Evolutionary conservation across 768 basidiomycete species (phyloP).

Genomic region (Megacollybia marginata): DNA sequence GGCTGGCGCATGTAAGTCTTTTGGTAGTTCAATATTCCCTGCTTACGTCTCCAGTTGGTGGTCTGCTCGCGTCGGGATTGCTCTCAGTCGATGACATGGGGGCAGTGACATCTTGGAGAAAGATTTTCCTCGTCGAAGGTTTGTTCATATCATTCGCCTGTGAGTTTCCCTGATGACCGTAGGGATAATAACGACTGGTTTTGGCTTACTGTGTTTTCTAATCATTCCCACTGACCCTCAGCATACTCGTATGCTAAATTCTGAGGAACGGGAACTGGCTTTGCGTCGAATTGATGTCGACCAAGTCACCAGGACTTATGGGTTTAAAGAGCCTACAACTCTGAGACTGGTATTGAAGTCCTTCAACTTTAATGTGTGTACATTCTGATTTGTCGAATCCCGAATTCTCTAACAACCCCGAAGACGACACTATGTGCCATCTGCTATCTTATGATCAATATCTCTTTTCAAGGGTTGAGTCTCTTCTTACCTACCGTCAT

Average conservation of each 20-base stretch:
- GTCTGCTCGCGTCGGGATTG: constrained; percentile 29
- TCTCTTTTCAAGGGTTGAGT: constrained; percentile 35
- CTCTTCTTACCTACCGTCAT: constrained; percentile 43
- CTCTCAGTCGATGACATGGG: constrained; percentile 24
- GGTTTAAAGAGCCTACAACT: constrained; percentile 22
- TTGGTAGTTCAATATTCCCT: neutral
- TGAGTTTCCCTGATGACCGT: neutral
- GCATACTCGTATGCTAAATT: constrained; percentile 23
- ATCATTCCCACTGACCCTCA: constrained; percentile 29
- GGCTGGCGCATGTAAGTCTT: constrained; percentile 27
- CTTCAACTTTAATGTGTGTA: constrained; percentile 25
- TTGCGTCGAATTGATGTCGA: constrained; percentile 28
- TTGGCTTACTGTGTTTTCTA: constrained; percentile 27
- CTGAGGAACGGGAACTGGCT: constrained; percentile 27
- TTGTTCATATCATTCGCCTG: neutral
- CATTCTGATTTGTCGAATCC: constrained; percentile 1
- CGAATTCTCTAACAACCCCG: neutral
- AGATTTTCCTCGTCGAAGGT: constrained; percentile 34
- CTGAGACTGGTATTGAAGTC: constrained; percentile 19
- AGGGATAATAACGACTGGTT: constrained; percentile 30
- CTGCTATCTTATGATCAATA: constrained; percentile 25
- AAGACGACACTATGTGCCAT: constrained; percentile 15
- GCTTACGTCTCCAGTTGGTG: constrained; percentile 20
- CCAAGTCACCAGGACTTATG: constrained; percentile 19
- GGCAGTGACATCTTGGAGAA: constrained; percentile 25